Percentiles rank a stretch among this genome's conserved stretches.
Conservation (phyloP, 495 filamentous ascomycete genomes). For the Sordaria brevicollis region DNA sequence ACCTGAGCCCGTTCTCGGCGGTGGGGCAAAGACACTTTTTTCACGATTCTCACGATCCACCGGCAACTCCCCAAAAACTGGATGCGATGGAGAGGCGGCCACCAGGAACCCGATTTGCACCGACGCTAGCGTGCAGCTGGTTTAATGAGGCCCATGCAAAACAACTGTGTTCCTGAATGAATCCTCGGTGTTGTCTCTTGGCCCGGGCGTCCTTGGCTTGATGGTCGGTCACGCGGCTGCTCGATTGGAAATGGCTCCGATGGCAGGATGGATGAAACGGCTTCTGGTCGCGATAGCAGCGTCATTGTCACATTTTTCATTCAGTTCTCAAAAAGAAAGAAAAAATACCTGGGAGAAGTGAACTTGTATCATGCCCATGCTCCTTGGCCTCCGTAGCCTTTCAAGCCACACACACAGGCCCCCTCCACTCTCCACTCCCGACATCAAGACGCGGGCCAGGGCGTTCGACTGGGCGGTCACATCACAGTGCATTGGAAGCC, state of each 20-base stretch:
- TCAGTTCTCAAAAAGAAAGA: not conserved
- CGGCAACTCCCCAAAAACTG: not conserved
- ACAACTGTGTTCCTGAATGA: not conserved
- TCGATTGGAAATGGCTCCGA: not conserved
- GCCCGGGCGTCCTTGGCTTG: not conserved
- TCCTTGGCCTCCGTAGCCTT: not conserved
- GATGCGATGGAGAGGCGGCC: not conserved
- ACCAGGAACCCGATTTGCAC: not conserved
- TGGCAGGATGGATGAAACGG: not conserved
- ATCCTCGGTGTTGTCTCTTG: not conserved
- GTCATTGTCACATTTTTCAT: not conserved
- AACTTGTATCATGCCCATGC: not conserved
- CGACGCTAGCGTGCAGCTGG: not conserved
- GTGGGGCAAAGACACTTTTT: not conserved
- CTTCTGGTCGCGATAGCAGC: not conserved
- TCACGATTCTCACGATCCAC: not conserved
- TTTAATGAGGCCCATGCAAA: not conserved
- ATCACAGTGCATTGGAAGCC: not conserved
- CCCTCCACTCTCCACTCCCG: not conserved
- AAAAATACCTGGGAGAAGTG: not conserved
- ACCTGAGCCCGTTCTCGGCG: not conserved
- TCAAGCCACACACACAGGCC: not conserved
- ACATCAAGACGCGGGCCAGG: not conserved
- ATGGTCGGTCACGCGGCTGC: not conserved
- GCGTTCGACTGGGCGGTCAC: not conserved